Evolutionary conservation across 345 rosid species (phyloP), one percentile per base, ranked within the genome.

Genomic region (Raphanus sativus): DNA sequence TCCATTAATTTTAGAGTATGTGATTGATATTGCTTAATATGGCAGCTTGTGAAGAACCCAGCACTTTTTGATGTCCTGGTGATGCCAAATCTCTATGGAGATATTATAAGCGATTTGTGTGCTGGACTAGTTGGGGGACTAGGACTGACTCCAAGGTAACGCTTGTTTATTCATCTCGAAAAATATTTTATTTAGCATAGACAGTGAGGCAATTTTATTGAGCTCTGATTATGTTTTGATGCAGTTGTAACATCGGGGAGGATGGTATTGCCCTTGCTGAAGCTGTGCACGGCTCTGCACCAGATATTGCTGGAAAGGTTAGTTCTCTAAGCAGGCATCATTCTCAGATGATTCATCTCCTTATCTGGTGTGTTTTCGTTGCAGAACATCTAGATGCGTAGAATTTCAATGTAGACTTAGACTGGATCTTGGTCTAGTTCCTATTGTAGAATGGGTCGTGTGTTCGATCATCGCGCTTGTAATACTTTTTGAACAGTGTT

Each of bases 1-100:
- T n/a, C n/a, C n/a, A n/a, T n/a, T n/a, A n/a, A n/a, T n/a, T n/a
- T n/a, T 59, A 24, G 59, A 55, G 36, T 64, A 65, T 65, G 62
- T 52, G 73, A 60, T 25, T 72, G 36, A 72, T 61, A 12, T 48
- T 45, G 60, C 45, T 67, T 67, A 8, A 78, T 61, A 0, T 0
- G 34, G 38, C 92, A 95, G 99, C 99, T 95, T 85, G 98, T 93
- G 82, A 95, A 93, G 83, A 95, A 93, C 77, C 99, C 99, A 4
- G 87, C 97, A 0, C 84, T 90, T 30, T 95, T 95, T 80, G 98
- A 95, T 84, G 99, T 95, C 21, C 74, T 95, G 85, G 94, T 95
- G 84, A 95, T 95, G 99, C 99, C 99, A 75, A 95, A 95, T 82
- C 99, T 92, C 56, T 95, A 95, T 67, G 98, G 99, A 71, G 99